phyloP scores from a whole-genome alignment of 164 flowering plant species.

The Buxus sempervirens region DNA sequence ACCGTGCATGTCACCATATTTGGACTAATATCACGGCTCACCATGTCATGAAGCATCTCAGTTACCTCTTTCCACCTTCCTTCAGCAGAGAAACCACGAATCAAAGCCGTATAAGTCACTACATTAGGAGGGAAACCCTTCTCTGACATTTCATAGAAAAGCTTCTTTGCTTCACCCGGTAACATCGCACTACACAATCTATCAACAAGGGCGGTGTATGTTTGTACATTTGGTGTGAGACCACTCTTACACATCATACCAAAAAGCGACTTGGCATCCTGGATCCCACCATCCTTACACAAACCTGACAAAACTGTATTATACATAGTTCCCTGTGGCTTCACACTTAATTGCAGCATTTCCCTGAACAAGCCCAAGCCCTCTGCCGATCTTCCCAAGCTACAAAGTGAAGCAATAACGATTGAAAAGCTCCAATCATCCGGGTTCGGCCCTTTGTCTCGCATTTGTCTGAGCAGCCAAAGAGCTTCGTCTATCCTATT shows the following conservation, averaged over 20 bases:
- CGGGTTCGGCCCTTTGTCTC: not conserved
- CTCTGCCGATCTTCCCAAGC: not conserved
- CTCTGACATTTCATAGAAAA: not conserved
- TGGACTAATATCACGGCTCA: not conserved
- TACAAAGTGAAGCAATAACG: not conserved
- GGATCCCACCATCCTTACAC: not conserved
- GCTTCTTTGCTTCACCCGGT: not conserved
- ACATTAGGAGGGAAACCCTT: not conserved
- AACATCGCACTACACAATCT: not conserved
- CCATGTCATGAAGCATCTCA: not conserved
- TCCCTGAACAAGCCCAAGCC: not conserved
- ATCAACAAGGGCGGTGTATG: not conserved
- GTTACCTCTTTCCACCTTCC: not conserved
- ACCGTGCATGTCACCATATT: not conserved
- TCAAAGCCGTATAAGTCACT: not conserved
- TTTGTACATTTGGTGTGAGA: not conserved
- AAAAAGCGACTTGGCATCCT: not conserved
- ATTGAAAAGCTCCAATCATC: not conserved
- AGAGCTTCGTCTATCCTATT: not conserved
- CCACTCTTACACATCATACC: not conserved
- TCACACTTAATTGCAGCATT: not conserved
- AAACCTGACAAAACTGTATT: not conserved
- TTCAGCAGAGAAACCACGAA: not conserved
- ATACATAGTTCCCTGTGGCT: not conserved
- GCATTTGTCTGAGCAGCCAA: not conserved